phyloP scores from a whole-genome alignment of 108 stramenopile genomes.

The Aurantiochytrium sp. region DNA sequence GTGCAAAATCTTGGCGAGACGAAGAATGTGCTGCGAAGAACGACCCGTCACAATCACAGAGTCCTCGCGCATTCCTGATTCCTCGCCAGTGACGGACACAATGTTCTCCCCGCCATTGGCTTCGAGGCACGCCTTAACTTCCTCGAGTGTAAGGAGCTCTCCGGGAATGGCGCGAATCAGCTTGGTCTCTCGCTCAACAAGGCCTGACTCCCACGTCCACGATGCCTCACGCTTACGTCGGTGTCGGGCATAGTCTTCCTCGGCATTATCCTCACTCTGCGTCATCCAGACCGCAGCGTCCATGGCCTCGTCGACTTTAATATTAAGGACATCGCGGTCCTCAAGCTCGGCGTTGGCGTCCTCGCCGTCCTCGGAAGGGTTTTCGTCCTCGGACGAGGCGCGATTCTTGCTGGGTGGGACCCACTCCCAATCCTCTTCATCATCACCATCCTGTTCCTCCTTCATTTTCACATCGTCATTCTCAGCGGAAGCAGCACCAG shows the following conservation, averaged over 20 bases:
- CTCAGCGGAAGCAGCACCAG: no score
- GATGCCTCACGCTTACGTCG: neutral
- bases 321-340: neutral
- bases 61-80: neutral
- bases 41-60: neutral
- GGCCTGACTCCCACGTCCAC: neutral
- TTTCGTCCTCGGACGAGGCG: neutral
- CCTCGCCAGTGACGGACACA: neutral
- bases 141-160: neutral
- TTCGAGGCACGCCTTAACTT: neutral
- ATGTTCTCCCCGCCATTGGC: neutral
- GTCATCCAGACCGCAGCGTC: neutral
- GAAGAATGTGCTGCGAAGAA: neutral
- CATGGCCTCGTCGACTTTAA: neutral
- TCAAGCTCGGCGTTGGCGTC: neutral
- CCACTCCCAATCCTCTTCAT: neutral
- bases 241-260: neutral
- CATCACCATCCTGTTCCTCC: neutral
- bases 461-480: no score
- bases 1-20: neutral
- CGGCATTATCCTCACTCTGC: neutral
- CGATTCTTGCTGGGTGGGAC: neutral
- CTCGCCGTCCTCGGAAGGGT: neutral
- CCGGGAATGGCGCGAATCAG: neutral
- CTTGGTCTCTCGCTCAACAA: neutral